Conservation (phyloP, 2,329 filamentous ascomycete genomes). For the Alternaria hordeiaustralica region DNA sequence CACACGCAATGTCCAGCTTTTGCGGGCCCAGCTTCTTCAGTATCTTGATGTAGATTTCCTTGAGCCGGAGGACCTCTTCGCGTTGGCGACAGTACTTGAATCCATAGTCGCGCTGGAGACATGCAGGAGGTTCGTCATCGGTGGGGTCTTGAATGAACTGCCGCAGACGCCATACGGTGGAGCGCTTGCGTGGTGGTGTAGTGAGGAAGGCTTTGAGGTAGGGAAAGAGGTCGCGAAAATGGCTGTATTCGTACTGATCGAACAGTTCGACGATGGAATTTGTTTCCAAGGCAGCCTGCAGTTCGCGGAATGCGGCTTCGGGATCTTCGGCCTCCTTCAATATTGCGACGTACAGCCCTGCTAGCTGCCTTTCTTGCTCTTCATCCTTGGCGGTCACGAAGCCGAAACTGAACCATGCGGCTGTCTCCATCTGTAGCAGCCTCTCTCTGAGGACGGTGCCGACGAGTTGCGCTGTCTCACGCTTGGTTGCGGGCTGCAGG, state of each 20-base stretch:
- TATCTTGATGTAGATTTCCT: constrained; percentile 18
- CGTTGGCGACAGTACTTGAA: constrained; percentile 16
- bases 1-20: constrained; percentile 21
- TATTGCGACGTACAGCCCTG: constrained; percentile 14
- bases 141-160: constrained; percentile 19
- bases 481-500: constrained; percentile 11
- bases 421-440: not conserved
- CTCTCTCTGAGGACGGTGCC: not conserved
- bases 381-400: constrained; percentile 14
- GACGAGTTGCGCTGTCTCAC: not conserved
- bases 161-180: constrained; percentile 19
- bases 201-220: constrained; percentile 20
- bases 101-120: constrained; percentile 28
- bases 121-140: constrained; percentile 11
- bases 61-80: constrained; percentile 24
- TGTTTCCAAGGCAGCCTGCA: constrained; percentile 13
- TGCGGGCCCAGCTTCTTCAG: constrained; percentile 1
- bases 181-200: not conserved
- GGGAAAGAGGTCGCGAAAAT: constrained; percentile 8
- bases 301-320: constrained; percentile 3
- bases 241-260: not conserved
- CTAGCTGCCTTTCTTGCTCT: constrained; percentile 10
- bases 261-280: constrained; percentile 13
- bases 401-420: constrained; percentile 25
- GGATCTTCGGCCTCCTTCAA: not conserved